phyloP scores from a whole-genome alignment of 306 rosid species.

The Sicyos baderoa region DNA sequence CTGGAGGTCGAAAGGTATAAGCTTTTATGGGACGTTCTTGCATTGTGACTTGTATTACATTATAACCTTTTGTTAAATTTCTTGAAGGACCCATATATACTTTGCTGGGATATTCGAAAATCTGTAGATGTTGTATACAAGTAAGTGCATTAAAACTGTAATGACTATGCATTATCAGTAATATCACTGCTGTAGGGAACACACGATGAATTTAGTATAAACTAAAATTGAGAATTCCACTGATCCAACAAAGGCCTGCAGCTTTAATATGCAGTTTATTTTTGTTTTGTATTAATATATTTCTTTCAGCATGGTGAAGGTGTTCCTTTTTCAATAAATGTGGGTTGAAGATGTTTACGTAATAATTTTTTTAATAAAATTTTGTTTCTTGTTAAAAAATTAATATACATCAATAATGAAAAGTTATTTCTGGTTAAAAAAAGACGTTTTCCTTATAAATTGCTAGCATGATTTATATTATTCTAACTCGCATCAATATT shows the following conservation, averaged over 20 bases:
- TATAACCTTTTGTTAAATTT: constrained; percentile 25
- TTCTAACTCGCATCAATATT: background rate
- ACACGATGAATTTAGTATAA: background rate
- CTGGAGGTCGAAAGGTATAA: constrained; percentile 87
- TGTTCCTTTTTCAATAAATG: background rate
- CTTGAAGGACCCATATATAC: constrained; percentile 85
- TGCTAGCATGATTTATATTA: background rate
- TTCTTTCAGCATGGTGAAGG: background rate
- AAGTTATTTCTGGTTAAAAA: background rate
- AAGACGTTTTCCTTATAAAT: background rate
- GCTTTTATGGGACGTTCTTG: background rate
- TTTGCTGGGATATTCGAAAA: constrained; percentile 97
- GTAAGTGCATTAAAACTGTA: constrained; percentile 30
- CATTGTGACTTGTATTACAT: constrained; percentile 15
- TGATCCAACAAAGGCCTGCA: background rate
- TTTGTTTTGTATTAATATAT: background rate
- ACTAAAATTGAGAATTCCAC: background rate
- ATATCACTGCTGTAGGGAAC: background rate
- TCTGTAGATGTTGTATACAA: constrained; percentile 86
- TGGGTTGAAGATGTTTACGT: background rate
- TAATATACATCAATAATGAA: too few species aligned
- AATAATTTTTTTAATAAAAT: background rate
- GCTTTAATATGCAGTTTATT: background rate
- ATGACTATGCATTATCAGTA: background rate
- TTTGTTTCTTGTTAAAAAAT: too few species aligned